Conservation (phyloP, 1,139 yeast species). For the Magnusiomyces tetraspermus region DNA sequence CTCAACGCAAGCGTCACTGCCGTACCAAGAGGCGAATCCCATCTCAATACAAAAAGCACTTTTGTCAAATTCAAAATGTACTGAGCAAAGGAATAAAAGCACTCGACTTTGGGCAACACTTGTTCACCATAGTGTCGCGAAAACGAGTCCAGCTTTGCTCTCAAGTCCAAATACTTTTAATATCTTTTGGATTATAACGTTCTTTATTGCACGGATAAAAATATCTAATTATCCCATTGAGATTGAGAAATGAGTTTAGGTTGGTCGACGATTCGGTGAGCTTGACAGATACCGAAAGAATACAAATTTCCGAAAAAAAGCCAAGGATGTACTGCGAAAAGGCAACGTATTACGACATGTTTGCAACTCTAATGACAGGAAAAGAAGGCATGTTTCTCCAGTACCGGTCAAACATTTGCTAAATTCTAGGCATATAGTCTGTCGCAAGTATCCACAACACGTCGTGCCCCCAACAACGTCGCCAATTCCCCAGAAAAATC, state of each 20-base stretch:
- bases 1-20: neutral
- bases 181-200: neutral
- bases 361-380: neutral
- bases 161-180: neutral
- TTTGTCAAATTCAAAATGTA: neutral
- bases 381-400: neutral
- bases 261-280: neutral
- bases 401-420: neutral
- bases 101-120: neutral
- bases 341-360: neutral
- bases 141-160: neutral
- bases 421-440: neutral
- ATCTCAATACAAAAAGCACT: neutral
- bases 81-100: neutral
- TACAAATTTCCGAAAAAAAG: neutral
- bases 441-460: neutral
- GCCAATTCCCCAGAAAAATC: neutral
- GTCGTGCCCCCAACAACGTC: neutral
- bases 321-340: neutral
- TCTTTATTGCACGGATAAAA: neutral
- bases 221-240: neutral
- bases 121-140: neutral
- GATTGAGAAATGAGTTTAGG: neutral
- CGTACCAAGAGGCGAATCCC: neutral
- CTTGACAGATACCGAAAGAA: neutral